These are phyloP conservation scores for Fraxinus pennsylvanica DNA, from an alignment of 257 asterid species.

Conservation along the genomic window DNA sequence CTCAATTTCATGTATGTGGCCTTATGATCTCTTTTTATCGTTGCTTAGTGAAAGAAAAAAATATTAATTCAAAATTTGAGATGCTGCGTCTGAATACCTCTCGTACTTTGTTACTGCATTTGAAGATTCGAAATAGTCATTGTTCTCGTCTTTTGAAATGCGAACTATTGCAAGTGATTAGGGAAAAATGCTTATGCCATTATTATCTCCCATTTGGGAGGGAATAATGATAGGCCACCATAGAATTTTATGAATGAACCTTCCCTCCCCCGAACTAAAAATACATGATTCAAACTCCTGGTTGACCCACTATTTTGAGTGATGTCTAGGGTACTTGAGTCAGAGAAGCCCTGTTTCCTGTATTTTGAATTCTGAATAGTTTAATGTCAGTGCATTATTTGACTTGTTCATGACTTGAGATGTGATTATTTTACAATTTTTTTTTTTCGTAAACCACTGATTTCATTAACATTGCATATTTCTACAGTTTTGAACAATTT, in stretches of 20 bases:
- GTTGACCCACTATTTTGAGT: not conserved
- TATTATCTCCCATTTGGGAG: constrained; percentile 12
- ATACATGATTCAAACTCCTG: not conserved
- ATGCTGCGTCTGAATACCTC: not conserved
- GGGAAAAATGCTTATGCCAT: constrained; percentile 2
- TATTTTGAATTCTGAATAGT: constrained; percentile 14
- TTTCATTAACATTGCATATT: constrained; percentile 23
- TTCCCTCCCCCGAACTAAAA: not conserved
- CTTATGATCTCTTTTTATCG: not conserved
- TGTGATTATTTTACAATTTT: constrained; percentile 4
- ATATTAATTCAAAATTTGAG: not conserved
- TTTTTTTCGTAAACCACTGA: constrained; percentile 18
- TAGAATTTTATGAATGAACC: constrained; percentile 5
- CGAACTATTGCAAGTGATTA: not conserved
- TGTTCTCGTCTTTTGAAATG: not conserved
- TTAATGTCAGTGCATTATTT: constrained; percentile 4
- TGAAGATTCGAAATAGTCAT: not conserved
- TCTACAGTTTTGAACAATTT: constrained; percentile 89
- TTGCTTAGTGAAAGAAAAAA: not conserved
- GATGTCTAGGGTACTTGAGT: not conserved
- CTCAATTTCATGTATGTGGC: not conserved
- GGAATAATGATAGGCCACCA: not conserved
- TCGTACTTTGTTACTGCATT: not conserved
- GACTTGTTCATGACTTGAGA: constrained; percentile 16
- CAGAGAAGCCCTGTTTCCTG: not conserved